Evolutionary conservation across 306 rosid genomes (phyloP).

Genomic region (Trifolium pratense): DNA sequence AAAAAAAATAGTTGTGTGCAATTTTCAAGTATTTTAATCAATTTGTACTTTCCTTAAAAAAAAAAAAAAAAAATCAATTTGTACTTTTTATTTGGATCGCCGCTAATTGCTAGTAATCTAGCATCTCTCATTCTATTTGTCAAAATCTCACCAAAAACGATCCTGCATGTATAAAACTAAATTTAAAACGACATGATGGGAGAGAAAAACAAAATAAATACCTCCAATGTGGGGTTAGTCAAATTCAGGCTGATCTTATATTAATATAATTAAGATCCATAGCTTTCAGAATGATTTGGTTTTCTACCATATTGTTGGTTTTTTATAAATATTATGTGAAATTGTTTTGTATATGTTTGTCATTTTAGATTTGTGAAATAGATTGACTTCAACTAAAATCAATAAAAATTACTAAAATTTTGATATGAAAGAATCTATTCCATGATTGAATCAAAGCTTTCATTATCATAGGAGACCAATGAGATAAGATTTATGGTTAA

Average conservation of each 20-base stretch:
- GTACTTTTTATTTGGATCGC: not conserved
- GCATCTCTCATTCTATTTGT: not conserved
- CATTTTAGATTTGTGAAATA: not conserved
- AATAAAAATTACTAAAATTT: not conserved
- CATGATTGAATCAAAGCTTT: not conserved
- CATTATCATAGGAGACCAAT: constrained; percentile 12
- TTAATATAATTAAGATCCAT: not conserved
- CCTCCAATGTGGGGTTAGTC: not conserved
- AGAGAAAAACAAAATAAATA: not conserved
- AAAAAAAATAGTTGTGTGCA: no score
- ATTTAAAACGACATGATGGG: not conserved
- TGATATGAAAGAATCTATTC: not conserved
- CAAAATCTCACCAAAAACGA: not conserved
- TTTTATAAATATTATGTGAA: not conserved
- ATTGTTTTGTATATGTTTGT: not conserved
- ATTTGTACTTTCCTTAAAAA: not conserved
- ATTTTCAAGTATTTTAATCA: not conserved
- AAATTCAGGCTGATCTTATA: not conserved
- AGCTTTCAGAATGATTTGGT: not conserved
- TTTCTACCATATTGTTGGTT: not conserved
- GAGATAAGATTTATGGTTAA: not conserved
- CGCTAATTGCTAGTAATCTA: not conserved
- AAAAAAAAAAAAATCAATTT: no score
- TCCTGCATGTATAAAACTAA: not conserved
- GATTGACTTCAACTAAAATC: constrained; percentile 7